phyloP scores from a whole-genome alignment of 345 rosid genomes.

The Dipteronia sinensis region DNA sequence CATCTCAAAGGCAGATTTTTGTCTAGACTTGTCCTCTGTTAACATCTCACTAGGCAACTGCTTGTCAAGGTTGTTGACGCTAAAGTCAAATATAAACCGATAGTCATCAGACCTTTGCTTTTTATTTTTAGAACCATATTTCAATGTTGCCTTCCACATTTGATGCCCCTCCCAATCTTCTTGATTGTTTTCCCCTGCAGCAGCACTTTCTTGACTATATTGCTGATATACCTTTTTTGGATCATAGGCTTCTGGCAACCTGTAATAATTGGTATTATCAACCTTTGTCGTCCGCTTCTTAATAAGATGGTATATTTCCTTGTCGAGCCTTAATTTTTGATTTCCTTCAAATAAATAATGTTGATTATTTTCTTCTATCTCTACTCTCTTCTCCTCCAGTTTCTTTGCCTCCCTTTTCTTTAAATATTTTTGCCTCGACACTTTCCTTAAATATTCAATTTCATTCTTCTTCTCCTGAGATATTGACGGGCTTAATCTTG shows the following conservation, averaged over 20 bases:
- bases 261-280: constrained; percentile 30
- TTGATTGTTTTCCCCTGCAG: neutral
- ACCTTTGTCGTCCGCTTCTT: constrained; percentile 71
- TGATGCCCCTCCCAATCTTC: neutral
- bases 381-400: constrained; percentile 54
- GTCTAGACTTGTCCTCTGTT: too few relatives aligned
- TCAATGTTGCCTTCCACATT: neutral
- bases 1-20: too few relatives aligned
- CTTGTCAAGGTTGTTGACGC: too few relatives aligned
- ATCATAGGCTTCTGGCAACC: too few relatives aligned
- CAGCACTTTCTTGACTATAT: too few relatives aligned
- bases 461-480: too few relatives aligned
- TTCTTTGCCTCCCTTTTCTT: constrained; percentile 98
- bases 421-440: constrained; percentile 86
- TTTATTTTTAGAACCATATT: neutral
- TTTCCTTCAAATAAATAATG: too few relatives aligned
- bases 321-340: constrained; percentile 50
- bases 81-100: neutral
- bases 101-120: neutral
- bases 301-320: constrained; percentile 77
- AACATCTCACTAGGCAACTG: too few relatives aligned
- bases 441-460: constrained; percentile 43
- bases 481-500: too few relatives aligned
- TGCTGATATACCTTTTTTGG: too few relatives aligned
- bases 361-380: too few relatives aligned